Percentiles rank a stretch among this genome's conserved stretches.
Evolutionary conservation across 1,284 basidiomycete species (phyloP).

Genomic region (Moesziomyces sp.): DNA sequence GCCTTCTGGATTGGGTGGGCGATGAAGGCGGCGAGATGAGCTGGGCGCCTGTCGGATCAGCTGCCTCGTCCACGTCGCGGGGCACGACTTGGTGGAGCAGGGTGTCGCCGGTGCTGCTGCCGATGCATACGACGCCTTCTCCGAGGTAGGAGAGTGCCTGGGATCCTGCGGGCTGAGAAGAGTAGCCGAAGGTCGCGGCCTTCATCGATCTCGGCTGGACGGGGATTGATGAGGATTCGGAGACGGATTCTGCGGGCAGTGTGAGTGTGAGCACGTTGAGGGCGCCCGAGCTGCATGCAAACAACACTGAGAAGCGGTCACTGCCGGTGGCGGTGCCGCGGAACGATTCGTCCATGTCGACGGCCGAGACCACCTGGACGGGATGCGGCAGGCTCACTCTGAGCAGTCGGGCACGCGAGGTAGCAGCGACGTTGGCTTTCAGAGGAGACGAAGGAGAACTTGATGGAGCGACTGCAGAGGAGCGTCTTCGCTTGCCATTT

Average conservation of each 20-base stretch:
- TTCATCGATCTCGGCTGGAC: conserved; percentile 26
- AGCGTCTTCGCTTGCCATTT: conserved; percentile 53
- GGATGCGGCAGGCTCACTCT: conserved; percentile 42
- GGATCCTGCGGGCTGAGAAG: conserved; percentile 47
- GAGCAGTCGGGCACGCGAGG: conserved; percentile 27
- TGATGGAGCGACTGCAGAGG: conserved; percentile 26
- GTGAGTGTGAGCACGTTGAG: conserved; percentile 42
- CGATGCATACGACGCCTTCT: conserved; percentile 54
- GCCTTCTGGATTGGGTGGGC: conserved; percentile 27
- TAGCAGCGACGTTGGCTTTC: conserved; percentile 3
- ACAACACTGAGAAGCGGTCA: conserved; percentile 33
- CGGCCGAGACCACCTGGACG: conserved; percentile 50
- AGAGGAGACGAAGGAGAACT: conserved; percentile 11
- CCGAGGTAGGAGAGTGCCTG: conserved; percentile 53
- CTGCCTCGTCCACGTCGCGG: conserved; percentile 9
- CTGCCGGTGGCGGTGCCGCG: not conserved
- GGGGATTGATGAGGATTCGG: not conserved
- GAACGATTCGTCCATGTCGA: conserved; percentile 23
- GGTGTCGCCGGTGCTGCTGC: conserved; percentile 58
- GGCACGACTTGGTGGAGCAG: conserved; percentile 41
- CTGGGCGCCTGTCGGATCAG: conserved; percentile 7
- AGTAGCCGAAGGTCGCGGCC: conserved; percentile 39
- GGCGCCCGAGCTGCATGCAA: conserved; percentile 40
- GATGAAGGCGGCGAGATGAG: conserved; percentile 46
- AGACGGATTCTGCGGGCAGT: conserved; percentile 12